phyloP scores from a whole-genome alignment of 805 yeast genomes.

The Yueomyces sinensis region DNA sequence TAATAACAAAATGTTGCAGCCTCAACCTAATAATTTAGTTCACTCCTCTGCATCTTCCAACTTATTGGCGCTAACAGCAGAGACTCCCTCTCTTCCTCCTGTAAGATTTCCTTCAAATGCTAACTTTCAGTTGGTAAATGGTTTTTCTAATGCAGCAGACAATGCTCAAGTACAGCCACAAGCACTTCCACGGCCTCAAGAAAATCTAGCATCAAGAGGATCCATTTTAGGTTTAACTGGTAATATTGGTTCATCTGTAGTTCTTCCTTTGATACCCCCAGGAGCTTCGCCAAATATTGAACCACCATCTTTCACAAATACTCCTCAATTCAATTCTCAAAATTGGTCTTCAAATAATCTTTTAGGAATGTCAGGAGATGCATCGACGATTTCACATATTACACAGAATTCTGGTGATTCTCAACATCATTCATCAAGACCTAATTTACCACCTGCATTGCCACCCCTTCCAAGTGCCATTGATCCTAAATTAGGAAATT shows the following conservation, averaged over 20 bases:
- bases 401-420: neutral
- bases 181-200: no score
- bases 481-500: neutral
- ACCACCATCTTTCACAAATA: no score
- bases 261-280: neutral
- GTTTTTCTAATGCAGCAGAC: no score
- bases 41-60: neutral
- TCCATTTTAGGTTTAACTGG: constrained; percentile 1
- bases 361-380: constrained; percentile 2
- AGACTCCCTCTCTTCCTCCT: no score
- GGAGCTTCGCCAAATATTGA: constrained; percentile 3
- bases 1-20: neutral
- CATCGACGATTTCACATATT: neutral
- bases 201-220: no score
- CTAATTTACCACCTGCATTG: neutral
- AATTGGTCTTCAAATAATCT: neutral
- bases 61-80: neutral
- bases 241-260: neutral
- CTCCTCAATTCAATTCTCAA: no score
- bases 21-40: no score
- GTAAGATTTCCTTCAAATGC: constrained; percentile 1
- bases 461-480: neutral
- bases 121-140: no score
- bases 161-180: no score
- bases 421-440: neutral